These are phyloP conservation scores for Aureobasidium pullulans DNA, from an alignment of 2,329 filamentous ascomycete genomes.

Conservation along the genomic window DNA sequence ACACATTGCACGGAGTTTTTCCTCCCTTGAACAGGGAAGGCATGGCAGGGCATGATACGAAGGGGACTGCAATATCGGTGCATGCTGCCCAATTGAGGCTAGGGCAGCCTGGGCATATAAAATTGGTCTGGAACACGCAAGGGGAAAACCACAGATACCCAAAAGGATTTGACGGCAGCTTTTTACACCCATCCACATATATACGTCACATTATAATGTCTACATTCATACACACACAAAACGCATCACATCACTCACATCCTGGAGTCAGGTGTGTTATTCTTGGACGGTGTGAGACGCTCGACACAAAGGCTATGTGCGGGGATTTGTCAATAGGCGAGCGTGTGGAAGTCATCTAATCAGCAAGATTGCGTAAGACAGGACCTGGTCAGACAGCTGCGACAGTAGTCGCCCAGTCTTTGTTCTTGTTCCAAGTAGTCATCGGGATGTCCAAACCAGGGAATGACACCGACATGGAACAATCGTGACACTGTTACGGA, in stretches of 20 bases:
- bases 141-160: constrained; percentile 11
- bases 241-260: neutral
- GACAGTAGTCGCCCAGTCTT: constrained; percentile 13
- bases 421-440: neutral
- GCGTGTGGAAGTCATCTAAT: neutral
- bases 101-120: neutral
- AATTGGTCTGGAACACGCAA: constrained; percentile 6
- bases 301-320: neutral
- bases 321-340: constrained; percentile 7
- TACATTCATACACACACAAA: neutral
- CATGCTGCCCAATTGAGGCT: neutral
- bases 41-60: neutral
- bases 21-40: neutral
- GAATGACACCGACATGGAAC: constrained; percentile 5
- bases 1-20: constrained; percentile 5
- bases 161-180: neutral
- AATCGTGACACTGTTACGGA: constrained; percentile 6
- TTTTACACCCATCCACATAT: neutral
- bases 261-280: too few species aligned
- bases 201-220: constrained; percentile 4
- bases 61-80: neutral
- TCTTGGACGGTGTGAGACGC: neutral
- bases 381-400: neutral
- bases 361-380: constrained; percentile 4
- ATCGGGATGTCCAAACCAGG: neutral